Evolutionary conservation across 1,284 basidiomycete species (phyloP).

Genomic region (Irpex sp.): DNA sequence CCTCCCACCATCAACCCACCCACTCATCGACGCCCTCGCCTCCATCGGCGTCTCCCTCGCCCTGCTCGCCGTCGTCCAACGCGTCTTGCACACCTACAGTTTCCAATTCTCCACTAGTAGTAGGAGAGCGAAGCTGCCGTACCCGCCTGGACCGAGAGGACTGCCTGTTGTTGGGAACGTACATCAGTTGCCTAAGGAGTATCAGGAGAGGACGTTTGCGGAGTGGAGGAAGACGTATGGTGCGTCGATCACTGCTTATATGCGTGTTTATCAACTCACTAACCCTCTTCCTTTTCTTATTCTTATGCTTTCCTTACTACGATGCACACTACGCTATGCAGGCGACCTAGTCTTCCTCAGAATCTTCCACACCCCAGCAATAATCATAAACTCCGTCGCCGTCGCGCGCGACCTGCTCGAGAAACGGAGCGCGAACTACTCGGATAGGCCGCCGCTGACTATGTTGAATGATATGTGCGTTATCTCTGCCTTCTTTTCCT

Average conservation of each 20-base stretch:
- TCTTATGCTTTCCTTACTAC: neutral
- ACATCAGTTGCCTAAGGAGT: conserved; percentile 2
- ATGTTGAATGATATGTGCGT: conserved; percentile 33
- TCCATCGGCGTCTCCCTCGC: neutral
- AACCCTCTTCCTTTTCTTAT: neutral
- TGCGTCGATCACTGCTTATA: neutral
- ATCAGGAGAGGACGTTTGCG: neutral
- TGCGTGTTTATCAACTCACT: no score
- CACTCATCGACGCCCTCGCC: neutral
- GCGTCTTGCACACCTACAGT: neutral
- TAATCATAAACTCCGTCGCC: conserved; percentile 36
- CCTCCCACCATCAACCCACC: neutral
- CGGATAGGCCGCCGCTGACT: conserved; percentile 32
- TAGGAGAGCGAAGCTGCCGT: neutral
- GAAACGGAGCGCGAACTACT: conserved; percentile 30
- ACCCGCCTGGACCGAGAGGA: neutral
- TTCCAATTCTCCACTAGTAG: neutral
- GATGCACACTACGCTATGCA: conserved; percentile 17
- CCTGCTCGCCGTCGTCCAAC: neutral
- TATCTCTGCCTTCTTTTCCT: neutral
- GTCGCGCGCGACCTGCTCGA: conserved; percentile 37
- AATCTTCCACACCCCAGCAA: conserved; percentile 26
- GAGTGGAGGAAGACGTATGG: conserved; percentile 3
- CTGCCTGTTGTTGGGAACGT: conserved; percentile 7
- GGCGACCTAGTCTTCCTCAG: conserved; percentile 20